These are phyloP conservation scores for Epichloe baconii DNA, from an alignment of 2,329 filamentous ascomycete genomes.

Conservation along the genomic window DNA sequence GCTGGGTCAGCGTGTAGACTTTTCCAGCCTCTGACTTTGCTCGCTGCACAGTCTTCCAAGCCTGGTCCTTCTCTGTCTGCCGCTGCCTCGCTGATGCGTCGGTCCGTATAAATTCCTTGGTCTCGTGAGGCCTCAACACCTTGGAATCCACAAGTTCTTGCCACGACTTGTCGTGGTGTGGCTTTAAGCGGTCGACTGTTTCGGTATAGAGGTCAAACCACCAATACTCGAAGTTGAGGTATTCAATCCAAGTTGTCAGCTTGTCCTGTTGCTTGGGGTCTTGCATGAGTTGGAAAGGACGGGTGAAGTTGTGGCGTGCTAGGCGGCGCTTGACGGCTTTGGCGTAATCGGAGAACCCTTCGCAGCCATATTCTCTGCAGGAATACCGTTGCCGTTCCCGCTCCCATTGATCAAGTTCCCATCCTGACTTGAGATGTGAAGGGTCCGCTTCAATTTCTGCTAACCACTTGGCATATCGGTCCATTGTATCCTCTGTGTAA, in stretches of 20 bases:
- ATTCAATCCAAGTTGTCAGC: constrained; percentile 24
- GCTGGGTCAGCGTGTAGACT: too few species aligned
- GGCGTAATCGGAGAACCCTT: constrained; percentile 11
- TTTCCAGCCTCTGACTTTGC: too few species aligned
- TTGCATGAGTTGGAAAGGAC: constrained; percentile 15
- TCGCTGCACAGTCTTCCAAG: too few species aligned
- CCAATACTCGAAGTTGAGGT: constrained; percentile 16
- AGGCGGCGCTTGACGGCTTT: constrained; percentile 13
- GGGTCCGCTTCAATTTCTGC: too few species aligned
- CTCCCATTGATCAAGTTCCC: not conserved
- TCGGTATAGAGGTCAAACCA: constrained; percentile 8
- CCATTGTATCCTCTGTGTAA: too few species aligned
- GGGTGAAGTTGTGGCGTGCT: constrained; percentile 14
- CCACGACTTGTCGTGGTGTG: not conserved
- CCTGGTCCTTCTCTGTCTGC: too few species aligned
- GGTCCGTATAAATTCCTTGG: too few species aligned
- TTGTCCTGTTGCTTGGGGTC: constrained; percentile 16
- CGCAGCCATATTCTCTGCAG: too few species aligned
- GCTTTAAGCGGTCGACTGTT: not conserved
- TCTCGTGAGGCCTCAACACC: not conserved
- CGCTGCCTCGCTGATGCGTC: too few species aligned
- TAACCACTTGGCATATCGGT: too few species aligned
- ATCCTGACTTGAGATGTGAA: not conserved
- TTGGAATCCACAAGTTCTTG: not conserved
- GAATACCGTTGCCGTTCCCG: not conserved